Conservation (phyloP, 176 grass and related monocot species). For the Avena eriantha region DNA sequence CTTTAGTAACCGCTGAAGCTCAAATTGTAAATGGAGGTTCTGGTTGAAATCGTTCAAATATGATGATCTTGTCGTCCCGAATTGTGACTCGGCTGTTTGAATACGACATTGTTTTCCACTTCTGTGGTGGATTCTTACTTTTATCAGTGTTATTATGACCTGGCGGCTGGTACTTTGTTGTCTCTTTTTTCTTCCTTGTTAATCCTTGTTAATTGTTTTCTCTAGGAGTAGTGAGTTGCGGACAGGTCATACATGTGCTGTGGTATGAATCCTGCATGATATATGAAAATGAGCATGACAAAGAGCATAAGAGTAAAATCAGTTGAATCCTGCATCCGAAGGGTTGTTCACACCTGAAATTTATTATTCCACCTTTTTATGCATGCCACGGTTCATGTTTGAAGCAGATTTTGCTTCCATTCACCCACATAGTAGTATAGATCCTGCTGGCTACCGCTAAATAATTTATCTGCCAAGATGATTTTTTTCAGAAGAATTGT, state of each 20-base stretch:
- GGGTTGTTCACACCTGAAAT: neutral
- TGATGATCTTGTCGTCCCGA: neutral
- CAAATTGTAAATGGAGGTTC: neutral
- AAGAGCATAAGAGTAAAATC: neutral
- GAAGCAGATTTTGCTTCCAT: conserved; percentile 12
- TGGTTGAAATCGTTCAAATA: neutral
- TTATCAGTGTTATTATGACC: neutral
- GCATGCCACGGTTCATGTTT: neutral
- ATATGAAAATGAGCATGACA: neutral
- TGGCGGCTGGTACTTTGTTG: neutral
- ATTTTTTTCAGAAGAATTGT: neutral
- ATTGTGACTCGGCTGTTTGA: neutral
- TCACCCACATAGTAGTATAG: neutral
- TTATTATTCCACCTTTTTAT: neutral
- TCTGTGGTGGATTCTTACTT: conserved; percentile 27
- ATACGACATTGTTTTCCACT: neutral
- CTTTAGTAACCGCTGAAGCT: conserved; percentile 25
- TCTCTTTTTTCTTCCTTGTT: neutral
- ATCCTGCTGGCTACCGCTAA: neutral
- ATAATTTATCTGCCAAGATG: neutral
- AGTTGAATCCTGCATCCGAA: neutral
- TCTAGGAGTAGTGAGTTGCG: neutral
- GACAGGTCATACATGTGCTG: neutral
- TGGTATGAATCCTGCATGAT: neutral
- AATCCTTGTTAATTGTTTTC: neutral